Evolutionary conservation across 805 yeast species (phyloP).

Genomic region (Metschnikowia amazonensis): DNA sequence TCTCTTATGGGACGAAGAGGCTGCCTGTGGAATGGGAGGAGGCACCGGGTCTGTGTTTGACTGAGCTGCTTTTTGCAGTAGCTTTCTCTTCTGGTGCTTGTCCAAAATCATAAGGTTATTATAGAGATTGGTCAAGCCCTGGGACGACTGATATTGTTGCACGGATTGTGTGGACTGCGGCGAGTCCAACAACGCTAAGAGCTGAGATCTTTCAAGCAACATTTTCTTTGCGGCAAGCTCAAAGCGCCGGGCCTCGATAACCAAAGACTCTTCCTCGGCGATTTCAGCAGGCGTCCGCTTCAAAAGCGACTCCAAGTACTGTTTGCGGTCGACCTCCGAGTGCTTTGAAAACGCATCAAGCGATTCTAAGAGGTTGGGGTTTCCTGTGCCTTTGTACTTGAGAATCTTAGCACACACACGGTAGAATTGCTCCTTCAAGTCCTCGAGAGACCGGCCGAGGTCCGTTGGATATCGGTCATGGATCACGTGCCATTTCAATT

Average conservation of each 20-base stretch:
- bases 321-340: slow-evolving; percentile 75
- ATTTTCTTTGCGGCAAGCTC: slow-evolving; percentile 90
- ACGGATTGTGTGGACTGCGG: slow-evolving; percentile 77
- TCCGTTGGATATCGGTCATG: slow-evolving; percentile 51
- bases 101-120: slow-evolving; percentile 71
- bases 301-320: slow-evolving; percentile 69
- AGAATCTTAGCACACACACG: slow-evolving; percentile 51
- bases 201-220: slow-evolving; percentile 73
- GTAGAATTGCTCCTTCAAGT: slow-evolving; percentile 79
- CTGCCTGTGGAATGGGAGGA: slow-evolving; percentile 50
- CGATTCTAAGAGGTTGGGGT: slow-evolving; percentile 51
- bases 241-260: slow-evolving; percentile 87
- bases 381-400: slow-evolving; percentile 39
- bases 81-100: slow-evolving; percentile 54
- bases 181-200: slow-evolving; percentile 77
- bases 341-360: slow-evolving; percentile 62
- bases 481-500: slow-evolving; percentile 65
- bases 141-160: slow-evolving; percentile 74
- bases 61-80: slow-evolving; percentile 36
- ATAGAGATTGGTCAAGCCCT: slow-evolving; percentile 84
- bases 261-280: slow-evolving; percentile 94
- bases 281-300: slow-evolving; percentile 92
- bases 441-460: slow-evolving; percentile 57
- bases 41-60: slow-evolving; percentile 45
- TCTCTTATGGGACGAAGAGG: slow-evolving; percentile 46